Conservation (phyloP, 1,284 basidiomycete genomes). For the Phenoliferia sp. region DNA sequence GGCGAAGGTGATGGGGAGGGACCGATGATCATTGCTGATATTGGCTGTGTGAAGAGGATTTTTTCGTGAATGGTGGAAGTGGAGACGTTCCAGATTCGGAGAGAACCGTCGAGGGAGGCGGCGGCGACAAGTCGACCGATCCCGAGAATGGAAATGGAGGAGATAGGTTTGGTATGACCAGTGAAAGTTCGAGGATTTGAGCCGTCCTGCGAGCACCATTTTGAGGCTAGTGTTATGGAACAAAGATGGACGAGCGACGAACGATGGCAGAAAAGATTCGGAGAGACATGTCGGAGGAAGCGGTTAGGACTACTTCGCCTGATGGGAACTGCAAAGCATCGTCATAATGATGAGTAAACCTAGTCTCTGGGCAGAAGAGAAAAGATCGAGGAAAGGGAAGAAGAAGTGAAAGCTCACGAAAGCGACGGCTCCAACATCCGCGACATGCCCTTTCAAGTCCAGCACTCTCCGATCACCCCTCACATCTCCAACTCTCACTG, state of each 20-base stretch:
- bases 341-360: too few relatives aligned
- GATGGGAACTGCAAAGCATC: slow-evolving; percentile 27
- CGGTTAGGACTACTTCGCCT: slow-evolving; percentile 44
- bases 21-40: slow-evolving; percentile 3
- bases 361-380: neutral
- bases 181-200: slow-evolving; percentile 50
- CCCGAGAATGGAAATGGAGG: slow-evolving; percentile 32
- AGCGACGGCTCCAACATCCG: slow-evolving; percentile 44
- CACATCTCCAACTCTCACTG: slow-evolving; percentile 36
- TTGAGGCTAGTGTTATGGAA: slow-evolving; percentile 51
- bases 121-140: slow-evolving; percentile 28
- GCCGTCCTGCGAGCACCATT: slow-evolving; percentile 48
- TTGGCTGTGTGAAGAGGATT: slow-evolving; percentile 16
- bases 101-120: slow-evolving; percentile 50
- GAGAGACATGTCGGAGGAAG: slow-evolving; percentile 44
- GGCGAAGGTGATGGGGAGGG: neutral
- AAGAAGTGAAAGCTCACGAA: slow-evolving; percentile 33
- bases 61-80: neutral
- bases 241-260: slow-evolving; percentile 49
- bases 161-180: slow-evolving; percentile 40
- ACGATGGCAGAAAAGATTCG: slow-evolving; percentile 43
- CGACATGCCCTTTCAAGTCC: slow-evolving; percentile 45
- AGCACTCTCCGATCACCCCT: slow-evolving; percentile 25
- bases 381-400: neutral
- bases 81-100: slow-evolving; percentile 29